Conservation (phyloP, 768 basidiomycete species). For the Leccinum truebloodii region DNA sequence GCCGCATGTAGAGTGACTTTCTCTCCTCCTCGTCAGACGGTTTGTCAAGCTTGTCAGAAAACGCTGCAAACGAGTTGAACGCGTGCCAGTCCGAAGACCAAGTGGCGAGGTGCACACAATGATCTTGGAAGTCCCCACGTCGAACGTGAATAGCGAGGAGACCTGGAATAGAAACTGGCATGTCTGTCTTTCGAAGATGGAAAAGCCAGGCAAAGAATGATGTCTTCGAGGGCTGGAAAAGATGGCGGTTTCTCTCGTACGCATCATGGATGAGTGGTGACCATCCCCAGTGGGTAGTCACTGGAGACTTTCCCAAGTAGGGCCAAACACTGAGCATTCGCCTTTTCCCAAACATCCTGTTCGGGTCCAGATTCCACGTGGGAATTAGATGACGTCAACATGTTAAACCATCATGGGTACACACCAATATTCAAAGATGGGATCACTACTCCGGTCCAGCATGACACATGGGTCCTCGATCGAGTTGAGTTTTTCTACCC, state of each 20-base stretch:
- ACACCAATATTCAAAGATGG: slow-evolving; percentile 41
- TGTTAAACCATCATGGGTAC: slow-evolving; percentile 5
- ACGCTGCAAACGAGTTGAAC: slow-evolving; percentile 46
- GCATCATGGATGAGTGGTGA: slow-evolving; percentile 37
- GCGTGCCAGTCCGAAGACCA: slow-evolving; percentile 41
- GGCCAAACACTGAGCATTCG: slow-evolving; percentile 39
- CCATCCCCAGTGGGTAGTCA: slow-evolving; percentile 40
- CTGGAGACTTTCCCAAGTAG: slow-evolving; percentile 33
- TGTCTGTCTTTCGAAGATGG: slow-evolving; percentile 1
- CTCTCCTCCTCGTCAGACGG: slow-evolving; percentile 30
- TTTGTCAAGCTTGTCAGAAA: slow-evolving; percentile 38
- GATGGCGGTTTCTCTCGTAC: slow-evolving; percentile 31
- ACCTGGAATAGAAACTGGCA: slow-evolving; percentile 33
- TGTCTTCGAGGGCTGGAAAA: slow-evolving; percentile 18
- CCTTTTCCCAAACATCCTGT: slow-evolving; percentile 37
- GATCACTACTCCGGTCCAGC: slow-evolving; percentile 24
- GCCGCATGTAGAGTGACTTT: slow-evolving; percentile 31
- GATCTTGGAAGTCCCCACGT: slow-evolving; percentile 48
- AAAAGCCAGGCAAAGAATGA: not conserved
- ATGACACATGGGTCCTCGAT: slow-evolving; percentile 44
- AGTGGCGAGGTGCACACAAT: slow-evolving; percentile 43
- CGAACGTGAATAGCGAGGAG: slow-evolving; percentile 53
- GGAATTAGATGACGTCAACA: not conserved
- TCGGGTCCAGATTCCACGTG: not conserved
- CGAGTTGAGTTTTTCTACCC: slow-evolving; percentile 36